phyloP scores from a whole-genome alignment of 345 rosid species.

The Mangifera indica region DNA sequence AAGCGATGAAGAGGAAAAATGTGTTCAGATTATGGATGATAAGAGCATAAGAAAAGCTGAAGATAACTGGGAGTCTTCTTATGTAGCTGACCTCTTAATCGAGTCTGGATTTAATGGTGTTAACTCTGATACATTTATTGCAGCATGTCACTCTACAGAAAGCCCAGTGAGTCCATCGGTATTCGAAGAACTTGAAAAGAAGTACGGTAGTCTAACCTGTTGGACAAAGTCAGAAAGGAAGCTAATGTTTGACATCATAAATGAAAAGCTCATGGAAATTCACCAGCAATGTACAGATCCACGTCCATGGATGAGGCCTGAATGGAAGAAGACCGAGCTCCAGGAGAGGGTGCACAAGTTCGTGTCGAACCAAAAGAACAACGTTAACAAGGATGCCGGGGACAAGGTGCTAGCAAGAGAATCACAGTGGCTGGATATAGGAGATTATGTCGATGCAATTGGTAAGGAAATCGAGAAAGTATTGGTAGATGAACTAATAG shows the following conservation, averaged over 20 bases:
- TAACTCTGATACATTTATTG: conserved; percentile 43
- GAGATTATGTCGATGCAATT: conserved; percentile 51
- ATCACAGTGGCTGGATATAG: conserved; percentile 54
- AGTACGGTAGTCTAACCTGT: conserved; percentile 35
- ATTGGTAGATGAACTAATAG: conserved; percentile 62
- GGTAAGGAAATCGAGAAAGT: conserved; percentile 71
- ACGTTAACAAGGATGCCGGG: conserved; percentile 33
- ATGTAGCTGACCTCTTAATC: conserved; percentile 48
- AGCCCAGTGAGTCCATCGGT: conserved; percentile 55
- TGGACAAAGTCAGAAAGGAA: conserved; percentile 62
- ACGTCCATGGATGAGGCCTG: conserved; percentile 59
- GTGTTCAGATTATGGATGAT: conserved; percentile 33
- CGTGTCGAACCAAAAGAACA: conserved; percentile 40
- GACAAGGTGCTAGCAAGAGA: conserved; percentile 40
- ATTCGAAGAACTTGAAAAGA: conserved; percentile 78
- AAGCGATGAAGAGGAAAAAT: conserved; percentile 60
- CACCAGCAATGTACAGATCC: conserved; percentile 44
- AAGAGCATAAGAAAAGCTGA: conserved; percentile 29
- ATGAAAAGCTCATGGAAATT: conserved; percentile 48
- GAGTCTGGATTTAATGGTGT: conserved; percentile 48
- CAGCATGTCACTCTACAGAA: conserved; percentile 51
- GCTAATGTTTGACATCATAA: conserved; percentile 67
- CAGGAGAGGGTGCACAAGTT: conserved; percentile 42
- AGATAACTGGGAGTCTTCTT: conserved; percentile 53
- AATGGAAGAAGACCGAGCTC: conserved; percentile 45